phyloP scores from a whole-genome alignment of 1,284 basidiomycete species.

The Cutaneotrichosporon sp. region DNA sequence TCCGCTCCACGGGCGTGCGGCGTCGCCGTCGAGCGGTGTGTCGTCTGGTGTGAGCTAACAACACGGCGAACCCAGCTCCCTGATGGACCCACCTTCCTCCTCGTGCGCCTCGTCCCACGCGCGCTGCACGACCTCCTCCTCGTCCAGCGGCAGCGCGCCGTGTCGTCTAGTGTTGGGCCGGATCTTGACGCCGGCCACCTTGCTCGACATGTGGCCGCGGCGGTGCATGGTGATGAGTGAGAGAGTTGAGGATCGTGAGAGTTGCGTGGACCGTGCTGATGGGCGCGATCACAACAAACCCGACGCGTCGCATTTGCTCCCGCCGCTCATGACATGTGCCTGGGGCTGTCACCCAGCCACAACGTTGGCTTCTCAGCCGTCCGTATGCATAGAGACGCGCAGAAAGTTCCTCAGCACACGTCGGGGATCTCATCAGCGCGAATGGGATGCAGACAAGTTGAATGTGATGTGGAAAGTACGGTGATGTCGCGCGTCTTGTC shows the following conservation, averaged over 20 bases:
- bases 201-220: slow-evolving; percentile 46
- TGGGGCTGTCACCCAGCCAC: not conserved
- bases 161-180: slow-evolving; percentile 31
- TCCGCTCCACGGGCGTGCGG: slow-evolving; percentile 37
- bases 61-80: not conserved
- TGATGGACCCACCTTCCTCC: not conserved
- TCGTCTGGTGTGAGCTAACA: slow-evolving; percentile 30
- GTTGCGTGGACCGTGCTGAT: not conserved
- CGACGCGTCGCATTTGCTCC: not conserved
- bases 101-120: slow-evolving; percentile 31
- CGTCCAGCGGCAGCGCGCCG: slow-evolving; percentile 19
- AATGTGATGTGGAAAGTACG: no score
- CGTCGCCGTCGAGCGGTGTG: slow-evolving; percentile 5
- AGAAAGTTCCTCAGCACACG: not conserved
- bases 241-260: slow-evolving; percentile 2
- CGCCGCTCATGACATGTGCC: not conserved
- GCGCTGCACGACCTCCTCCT: slow-evolving; percentile 28
- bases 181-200: slow-evolving; percentile 50
- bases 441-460: no score
- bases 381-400: not conserved
- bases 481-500: no score
- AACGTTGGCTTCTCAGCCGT: no score
- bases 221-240: slow-evolving; percentile 32
- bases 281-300: slow-evolving; percentile 8
- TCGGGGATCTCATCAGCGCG: not conserved